These are phyloP conservation scores for Teunomyces lycoperdinae DNA, from an alignment of 805 yeast genomes.

Conservation along the genomic window DNA sequence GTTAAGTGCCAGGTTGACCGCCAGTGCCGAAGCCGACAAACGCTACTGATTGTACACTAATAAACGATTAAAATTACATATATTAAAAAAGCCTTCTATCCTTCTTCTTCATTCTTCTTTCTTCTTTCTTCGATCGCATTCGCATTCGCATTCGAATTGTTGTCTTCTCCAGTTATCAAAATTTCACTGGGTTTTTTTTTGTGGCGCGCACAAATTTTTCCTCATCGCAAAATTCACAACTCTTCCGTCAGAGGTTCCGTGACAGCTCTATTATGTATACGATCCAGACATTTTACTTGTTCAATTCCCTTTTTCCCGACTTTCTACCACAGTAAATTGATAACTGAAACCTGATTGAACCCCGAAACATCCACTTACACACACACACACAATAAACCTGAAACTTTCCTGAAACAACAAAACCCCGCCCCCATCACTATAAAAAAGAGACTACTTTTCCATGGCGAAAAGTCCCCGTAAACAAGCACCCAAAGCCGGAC, in stretches of 20 bases:
- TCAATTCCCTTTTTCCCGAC: conserved; percentile 1
- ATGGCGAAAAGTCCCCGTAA: conserved; percentile 36
- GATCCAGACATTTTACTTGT: background rate
- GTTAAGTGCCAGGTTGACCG: conserved; percentile 64
- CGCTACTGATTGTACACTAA: conserved; percentile 7
- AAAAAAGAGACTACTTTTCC: background rate
- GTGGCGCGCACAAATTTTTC: background rate
- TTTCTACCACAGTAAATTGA: background rate
- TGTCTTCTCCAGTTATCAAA: too few species aligned
- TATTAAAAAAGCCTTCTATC: background rate
- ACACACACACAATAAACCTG: background rate
- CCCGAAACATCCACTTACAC: background rate
- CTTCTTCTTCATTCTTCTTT: too few species aligned
- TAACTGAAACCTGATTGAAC: too few species aligned
- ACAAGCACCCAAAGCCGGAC: conserved; percentile 4
- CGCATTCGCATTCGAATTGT: too few species aligned
- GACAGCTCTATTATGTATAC: conserved; percentile 4
- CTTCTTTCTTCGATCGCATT: too few species aligned
- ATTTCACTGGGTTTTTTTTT: too few species aligned
- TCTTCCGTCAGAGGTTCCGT: background rate
- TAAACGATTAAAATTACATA: background rate
- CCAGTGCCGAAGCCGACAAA: conserved; percentile 16
- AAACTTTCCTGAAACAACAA: background rate
- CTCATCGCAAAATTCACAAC: conserved; percentile 4
- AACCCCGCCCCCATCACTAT: background rate